Conservation (phyloP, 208 protist genomes). For the Herpetomonas samuelpessoai region DNA sequence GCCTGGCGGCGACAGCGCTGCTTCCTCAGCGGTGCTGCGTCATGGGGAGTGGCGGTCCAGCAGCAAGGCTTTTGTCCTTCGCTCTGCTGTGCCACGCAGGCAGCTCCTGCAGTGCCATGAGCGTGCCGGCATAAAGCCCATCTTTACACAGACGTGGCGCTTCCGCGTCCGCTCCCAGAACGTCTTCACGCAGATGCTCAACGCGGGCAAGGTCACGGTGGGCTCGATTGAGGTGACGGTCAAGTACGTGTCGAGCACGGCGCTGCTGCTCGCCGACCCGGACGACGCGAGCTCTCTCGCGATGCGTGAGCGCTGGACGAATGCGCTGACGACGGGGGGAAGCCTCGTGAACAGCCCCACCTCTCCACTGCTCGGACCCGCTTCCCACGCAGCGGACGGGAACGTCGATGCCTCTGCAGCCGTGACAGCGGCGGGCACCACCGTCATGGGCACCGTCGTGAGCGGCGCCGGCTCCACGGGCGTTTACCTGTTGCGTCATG, state of each 20-base stretch:
- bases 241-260: slow-evolving; percentile 17
- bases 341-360: background rate
- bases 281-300: background rate
- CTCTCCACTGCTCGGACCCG: background rate
- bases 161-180: slow-evolving; percentile 19
- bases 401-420: background rate
- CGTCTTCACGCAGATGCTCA: slow-evolving; percentile 7
- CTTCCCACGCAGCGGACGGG: background rate
- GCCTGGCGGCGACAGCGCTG: background rate
- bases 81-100: slow-evolving; percentile 16
- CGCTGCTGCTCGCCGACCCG: slow-evolving; percentile 16
- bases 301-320: slow-evolving; percentile 7
- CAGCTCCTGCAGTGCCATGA: slow-evolving; percentile 34
- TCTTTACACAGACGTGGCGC: slow-evolving; percentile 16
- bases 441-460: slow-evolving; percentile 17
- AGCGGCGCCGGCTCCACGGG: background rate
- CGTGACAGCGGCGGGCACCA: slow-evolving; percentile 10
- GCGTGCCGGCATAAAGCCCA: slow-evolving; percentile 18
- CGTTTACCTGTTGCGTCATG: background rate
- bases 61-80: slow-evolving; percentile 8
- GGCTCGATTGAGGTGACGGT: slow-evolving; percentile 13
- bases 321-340: background rate
- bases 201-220: slow-evolving; percentile 13
- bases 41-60: background rate
- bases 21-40: background rate